These are phyloP conservation scores for Yarrowia sp. DNA, from an alignment of 805 yeast genomes.

Conservation along the genomic window DNA sequence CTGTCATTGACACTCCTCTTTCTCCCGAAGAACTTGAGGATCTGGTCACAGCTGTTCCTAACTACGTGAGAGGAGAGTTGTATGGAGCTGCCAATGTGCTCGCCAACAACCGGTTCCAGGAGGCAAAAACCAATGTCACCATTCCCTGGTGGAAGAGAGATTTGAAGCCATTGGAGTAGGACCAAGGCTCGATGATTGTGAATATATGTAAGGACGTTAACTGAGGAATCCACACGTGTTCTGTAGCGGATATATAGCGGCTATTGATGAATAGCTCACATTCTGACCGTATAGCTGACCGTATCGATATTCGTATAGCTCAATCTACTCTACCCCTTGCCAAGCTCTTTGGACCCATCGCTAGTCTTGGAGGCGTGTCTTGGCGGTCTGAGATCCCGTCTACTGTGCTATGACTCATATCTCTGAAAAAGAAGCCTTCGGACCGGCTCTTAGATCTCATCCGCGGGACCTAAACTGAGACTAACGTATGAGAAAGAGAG, in stretches of 20 bases:
- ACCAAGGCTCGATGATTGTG: no score
- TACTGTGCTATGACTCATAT: constrained; percentile 2
- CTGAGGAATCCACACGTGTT: no score
- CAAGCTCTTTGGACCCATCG: neutral
- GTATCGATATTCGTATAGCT: no score
- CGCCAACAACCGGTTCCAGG: constrained; percentile 18
- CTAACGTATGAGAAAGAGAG: no score
- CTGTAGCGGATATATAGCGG: no score
- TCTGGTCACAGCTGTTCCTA: constrained; percentile 15
- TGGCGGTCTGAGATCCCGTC: neutral
- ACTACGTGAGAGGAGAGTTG: constrained; percentile 19
- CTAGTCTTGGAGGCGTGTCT: neutral
- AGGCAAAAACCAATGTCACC: constrained; percentile 45
- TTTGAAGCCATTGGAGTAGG: neutral
- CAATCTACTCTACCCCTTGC: neutral
- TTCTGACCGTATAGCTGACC: no score
- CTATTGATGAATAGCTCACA: no score
- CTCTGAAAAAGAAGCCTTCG: neutral
- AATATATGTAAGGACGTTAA: no score
- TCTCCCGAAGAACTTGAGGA: constrained; percentile 22
- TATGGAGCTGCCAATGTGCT: constrained; percentile 22
- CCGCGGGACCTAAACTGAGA: neutral
- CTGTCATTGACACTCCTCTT: constrained; percentile 11
- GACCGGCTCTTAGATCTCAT: neutral
- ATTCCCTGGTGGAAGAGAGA: neutral